Conservation (phyloP, 192 early-diverging fungal species). For the Cetraspora pellucida region DNA sequence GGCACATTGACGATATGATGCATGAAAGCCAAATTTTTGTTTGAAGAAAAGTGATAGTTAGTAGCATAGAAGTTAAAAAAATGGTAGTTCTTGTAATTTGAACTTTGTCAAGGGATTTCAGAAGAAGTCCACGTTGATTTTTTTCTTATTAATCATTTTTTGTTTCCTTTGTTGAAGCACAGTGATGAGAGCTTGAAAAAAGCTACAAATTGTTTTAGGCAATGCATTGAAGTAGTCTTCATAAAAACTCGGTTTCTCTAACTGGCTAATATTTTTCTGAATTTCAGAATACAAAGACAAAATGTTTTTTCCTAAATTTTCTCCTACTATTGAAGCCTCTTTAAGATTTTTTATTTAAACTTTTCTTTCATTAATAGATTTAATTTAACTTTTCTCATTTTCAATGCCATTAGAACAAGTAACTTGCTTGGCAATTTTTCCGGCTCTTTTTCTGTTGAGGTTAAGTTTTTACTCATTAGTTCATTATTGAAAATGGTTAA, state of each 20-base stretch:
- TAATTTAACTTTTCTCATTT: no score
- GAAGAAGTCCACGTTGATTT: neutral
- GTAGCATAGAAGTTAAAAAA: neutral
- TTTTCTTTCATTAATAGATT: no score
- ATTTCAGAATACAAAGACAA: no score
- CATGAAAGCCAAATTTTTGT: neutral
- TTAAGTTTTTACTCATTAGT: no score
- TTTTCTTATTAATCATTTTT: neutral
- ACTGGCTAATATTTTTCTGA: no score
- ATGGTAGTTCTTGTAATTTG: neutral
- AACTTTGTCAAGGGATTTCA: neutral
- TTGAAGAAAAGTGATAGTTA: neutral
- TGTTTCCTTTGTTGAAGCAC: neutral
- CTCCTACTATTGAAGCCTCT: no score
- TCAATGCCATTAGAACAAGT: no score
- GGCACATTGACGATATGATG: slow-evolving; percentile 8
- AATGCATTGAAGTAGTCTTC: neutral
- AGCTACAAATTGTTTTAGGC: neutral
- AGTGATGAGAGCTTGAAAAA: neutral
- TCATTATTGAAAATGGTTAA: neutral
- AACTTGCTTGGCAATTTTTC: no score
- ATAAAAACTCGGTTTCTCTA: no score
- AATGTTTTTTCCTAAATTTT: no score
- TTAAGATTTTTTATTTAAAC: no score
- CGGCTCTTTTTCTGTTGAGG: no score